Base-by-base conservation (phyloP, 768 basidiomycete genomes). In the Leucocoprinus leucothites region DNA sequence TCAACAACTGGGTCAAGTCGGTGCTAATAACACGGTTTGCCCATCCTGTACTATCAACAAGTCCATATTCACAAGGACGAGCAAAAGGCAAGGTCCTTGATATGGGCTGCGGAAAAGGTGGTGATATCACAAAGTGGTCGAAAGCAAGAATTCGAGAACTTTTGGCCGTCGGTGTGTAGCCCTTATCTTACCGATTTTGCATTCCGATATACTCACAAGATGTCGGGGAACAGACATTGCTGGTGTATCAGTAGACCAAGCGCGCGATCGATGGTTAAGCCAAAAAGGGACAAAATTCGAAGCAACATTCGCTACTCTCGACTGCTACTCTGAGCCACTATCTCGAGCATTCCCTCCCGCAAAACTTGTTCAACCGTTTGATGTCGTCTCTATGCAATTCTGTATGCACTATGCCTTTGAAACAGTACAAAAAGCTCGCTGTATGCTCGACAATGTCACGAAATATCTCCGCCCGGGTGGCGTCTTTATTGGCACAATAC, bases 371-470 rank as follows among this genome's bases (percentile, higher is more conserved):
- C 77, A 79, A 26, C 86, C 86, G 4, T 97, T 97, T 65, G 97
- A 98, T 65, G 91, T 94, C 54, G 94, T 98, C 4, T 91, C 93
- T 2, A 92, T 98, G 93, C 97, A 99, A 67, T 99, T 99, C 69
- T 98, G 97, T 71, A 98, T 99, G 91, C 97, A 99, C 69, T 98
- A 99, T 65, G 97, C 97, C 7, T 98, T 99, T 67, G 94, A 98
- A 69, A 88, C 81, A n/a, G 81, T 84, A 26, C 75, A 81, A 56
- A 97, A 97, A 66, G 90, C 86, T 22, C 81, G 91, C 28, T 87
- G 84, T 67, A 97, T 99, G 97, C 82, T 99, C 28, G 80, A 85
- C 35, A 99, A 99, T 67, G 95, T 94, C 26, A 82, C 84, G 54
- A 72, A 79, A 44, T 86, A 87, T 77, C 75, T 99, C 43, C 76